These are phyloP conservation scores for Macadamia integrifolia DNA, from an alignment of 164 flowering plant species.

Conservation along the genomic window DNA sequence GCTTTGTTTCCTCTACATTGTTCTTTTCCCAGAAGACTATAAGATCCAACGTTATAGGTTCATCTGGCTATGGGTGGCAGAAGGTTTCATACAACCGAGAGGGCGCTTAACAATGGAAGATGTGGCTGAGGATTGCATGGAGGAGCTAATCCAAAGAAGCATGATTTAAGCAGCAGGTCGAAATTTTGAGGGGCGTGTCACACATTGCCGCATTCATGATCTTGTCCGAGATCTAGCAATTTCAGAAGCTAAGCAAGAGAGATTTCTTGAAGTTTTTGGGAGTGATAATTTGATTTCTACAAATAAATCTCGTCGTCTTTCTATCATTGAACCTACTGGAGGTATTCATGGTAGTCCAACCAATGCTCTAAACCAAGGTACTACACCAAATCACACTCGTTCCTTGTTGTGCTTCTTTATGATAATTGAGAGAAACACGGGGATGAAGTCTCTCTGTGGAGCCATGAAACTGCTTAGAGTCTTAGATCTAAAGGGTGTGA, in stretches of 20 bases:
- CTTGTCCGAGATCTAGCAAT: not conserved
- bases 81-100: not conserved
- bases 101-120: not conserved
- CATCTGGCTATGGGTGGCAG: not conserved
- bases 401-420: not conserved
- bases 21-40: not conserved
- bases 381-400: not conserved
- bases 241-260: not conserved
- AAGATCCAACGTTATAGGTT: not conserved
- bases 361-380: not conserved
- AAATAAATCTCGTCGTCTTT: not conserved
- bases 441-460: not conserved
- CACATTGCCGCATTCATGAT: not conserved
- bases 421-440: too few relatives aligned
- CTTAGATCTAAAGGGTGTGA: constrained; percentile 10
- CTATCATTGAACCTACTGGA: not conserved
- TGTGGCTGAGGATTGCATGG: not conserved
- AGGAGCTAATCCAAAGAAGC: not conserved
- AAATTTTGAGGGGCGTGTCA: not conserved
- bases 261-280: not conserved
- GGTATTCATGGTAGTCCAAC: not conserved
- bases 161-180: not conserved
- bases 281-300: not conserved
- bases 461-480: constrained; percentile 11
- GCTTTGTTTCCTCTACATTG: not conserved